phyloP scores from a whole-genome alignment of 2,329 filamentous ascomycete species.

The Esteya vermicola region DNA sequence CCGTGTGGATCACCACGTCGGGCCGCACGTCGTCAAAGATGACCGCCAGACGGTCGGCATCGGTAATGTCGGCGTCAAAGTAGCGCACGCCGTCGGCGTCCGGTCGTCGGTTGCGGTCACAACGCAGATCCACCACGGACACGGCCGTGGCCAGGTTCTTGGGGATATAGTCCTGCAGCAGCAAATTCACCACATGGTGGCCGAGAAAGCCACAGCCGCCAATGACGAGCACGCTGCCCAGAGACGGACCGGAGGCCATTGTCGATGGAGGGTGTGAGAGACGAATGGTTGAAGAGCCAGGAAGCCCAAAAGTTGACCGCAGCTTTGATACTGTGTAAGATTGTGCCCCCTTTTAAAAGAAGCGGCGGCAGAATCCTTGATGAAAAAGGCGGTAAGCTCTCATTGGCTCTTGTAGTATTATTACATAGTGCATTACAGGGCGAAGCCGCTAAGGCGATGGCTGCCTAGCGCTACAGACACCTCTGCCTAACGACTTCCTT shows the following conservation, averaged over 20 bases:
- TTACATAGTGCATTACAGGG: no score
- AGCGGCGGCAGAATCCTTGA: not conserved
- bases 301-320: no score
- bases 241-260: constrained; percentile 19
- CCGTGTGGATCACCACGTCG: constrained; percentile 82
- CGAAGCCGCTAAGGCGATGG: no score
- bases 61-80: constrained; percentile 66
- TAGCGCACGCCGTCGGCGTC: constrained; percentile 46
- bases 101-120: constrained; percentile 51
- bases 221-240: constrained; percentile 63
- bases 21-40: constrained; percentile 56
- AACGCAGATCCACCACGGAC: constrained; percentile 59
- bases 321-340: no score
- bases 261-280: constrained; percentile 1
- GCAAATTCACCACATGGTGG: constrained; percentile 64
- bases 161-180: constrained; percentile 43
- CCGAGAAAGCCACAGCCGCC: constrained; percentile 78
- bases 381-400: not conserved
- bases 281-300: not conserved
- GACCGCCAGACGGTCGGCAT: constrained; percentile 41
- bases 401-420: no score
- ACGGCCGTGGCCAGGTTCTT: constrained; percentile 30
- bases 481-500: not conserved
- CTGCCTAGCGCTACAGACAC: not conserved
- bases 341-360: not conserved